Evolutionary conservation across 148 eudicot genomes (phyloP), one percentile per base, ranked within the genome.

Genomic region (Fagopyrum esculentum): DNA sequence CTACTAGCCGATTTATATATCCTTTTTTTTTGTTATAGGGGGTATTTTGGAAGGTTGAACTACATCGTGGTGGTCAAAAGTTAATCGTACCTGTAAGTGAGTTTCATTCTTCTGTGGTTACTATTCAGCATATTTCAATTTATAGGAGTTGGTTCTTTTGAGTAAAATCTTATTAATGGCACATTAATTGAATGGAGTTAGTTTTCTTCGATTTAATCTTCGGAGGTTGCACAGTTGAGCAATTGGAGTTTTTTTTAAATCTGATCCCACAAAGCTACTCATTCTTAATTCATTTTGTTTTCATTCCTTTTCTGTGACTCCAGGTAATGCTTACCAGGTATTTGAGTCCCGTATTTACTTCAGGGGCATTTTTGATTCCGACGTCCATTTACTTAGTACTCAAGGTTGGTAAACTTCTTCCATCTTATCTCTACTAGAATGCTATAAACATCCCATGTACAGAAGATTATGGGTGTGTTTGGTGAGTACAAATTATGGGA

Each of bases 61-160:
- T 95, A 70, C 96, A 89, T 79, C 97, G 99, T 35, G 97, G 90
- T 12, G 92, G 96, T 68, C 99, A 95, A 76, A 95, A 92, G 85
- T 73, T 95, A 72, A 85, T 90, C 54, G 78, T 95, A 81, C 99
- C 99, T 77, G 99, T 95, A 87, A 92, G 93, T 87, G 72, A 15
- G 54, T n/a, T 71, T 71, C 48, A 63, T 63, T 44, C 45, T 35
- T 63, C 26, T 35, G 10, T 60, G 40, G 13, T 59, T 17, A 19
- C 64, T 69, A 19, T 43, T 45, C 29, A n/a, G 4, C 49, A 6
- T 70, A 70, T 45, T 70, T 43, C 43, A 29, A 35, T 30, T 29
- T 15, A 6, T 66, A 66, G 16, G 16, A 3, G 71, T 12, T 17
- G 35, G 6, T 35, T 12, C 35, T 30, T 66, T 13, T 66, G 61